Percentiles rank a stretch among this genome's conserved stretches.
These are phyloP conservation scores for Pichia sp. DNA, from an alignment of 1,139 yeast genomes.

Conservation along the genomic window DNA sequence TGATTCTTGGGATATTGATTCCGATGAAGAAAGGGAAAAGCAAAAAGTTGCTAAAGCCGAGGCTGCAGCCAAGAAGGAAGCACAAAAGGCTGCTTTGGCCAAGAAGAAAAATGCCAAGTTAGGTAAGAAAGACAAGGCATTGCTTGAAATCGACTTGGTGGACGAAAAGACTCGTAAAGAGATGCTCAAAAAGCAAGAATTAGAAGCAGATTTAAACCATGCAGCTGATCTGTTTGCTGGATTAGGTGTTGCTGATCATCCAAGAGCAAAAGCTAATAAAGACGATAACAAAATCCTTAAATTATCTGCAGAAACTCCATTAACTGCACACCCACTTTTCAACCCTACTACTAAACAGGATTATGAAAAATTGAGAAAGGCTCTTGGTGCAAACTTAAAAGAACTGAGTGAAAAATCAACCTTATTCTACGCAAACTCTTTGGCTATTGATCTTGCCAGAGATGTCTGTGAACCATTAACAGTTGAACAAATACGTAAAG, in stretches of 20 bases:
- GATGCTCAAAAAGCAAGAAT: slow-evolving; percentile 68
- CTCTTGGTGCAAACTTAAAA: slow-evolving; percentile 59
- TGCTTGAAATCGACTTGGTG: slow-evolving; percentile 50
- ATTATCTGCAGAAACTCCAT: slow-evolving; percentile 59
- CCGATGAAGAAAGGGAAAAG: slow-evolving; percentile 50
- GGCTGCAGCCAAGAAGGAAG: slow-evolving; percentile 21
- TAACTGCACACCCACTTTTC: slow-evolving; percentile 71
- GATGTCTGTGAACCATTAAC: slow-evolving; percentile 76
- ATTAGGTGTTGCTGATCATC: slow-evolving; percentile 66
- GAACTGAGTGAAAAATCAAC: slow-evolving; percentile 54
- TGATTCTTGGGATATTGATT: slow-evolving; percentile 82
- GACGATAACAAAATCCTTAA: slow-evolving; percentile 25
- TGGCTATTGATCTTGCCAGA: slow-evolving; percentile 81
- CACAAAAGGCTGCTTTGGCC: slow-evolving; percentile 12
- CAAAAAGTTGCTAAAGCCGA: slow-evolving; percentile 25
- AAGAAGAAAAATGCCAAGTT: slow-evolving; percentile 10
- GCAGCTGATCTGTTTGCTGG: slow-evolving; percentile 91
- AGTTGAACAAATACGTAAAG: slow-evolving; percentile 78
- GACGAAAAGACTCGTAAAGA: slow-evolving; percentile 66
- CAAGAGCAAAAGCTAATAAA: slow-evolving; percentile 46
- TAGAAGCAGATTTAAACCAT: slow-evolving; percentile 78
- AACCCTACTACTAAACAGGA: slow-evolving; percentile 74
- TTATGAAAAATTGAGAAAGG: slow-evolving; percentile 75
- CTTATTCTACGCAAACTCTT: slow-evolving; percentile 61
- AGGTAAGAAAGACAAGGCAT: slow-evolving; percentile 19